A percentile compares a stretch with the other conserved stretches of the same genome.
phyloP scores from a whole-genome alignment of 495 filamentous ascomycete genomes.

The Talaromyces liani region DNA sequence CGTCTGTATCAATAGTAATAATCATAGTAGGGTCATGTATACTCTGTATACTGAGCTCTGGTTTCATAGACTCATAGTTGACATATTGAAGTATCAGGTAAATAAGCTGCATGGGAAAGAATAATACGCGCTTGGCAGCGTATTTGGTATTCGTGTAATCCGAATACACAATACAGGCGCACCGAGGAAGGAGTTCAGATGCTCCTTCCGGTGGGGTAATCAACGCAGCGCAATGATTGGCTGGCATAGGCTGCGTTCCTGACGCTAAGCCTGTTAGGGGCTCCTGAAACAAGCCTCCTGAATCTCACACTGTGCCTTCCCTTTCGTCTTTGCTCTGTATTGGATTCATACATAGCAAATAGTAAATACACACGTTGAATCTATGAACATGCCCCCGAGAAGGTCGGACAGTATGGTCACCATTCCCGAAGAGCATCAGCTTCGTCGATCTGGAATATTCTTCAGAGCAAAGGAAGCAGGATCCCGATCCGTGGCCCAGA shows the following conservation, averaged over 20 bases:
- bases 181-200: background rate
- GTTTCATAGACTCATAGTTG: background rate
- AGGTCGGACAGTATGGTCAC: background rate
- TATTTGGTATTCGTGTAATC: background rate
- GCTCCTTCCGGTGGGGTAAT: background rate
- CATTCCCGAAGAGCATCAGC: background rate
- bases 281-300: constrained; percentile 1
- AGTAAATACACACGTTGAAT: background rate
- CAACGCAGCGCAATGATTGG: background rate
- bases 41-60: background rate
- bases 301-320: background rate
- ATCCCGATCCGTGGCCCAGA: background rate
- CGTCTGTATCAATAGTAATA: background rate
- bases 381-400: background rate
- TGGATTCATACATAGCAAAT: background rate
- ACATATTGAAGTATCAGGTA: background rate
- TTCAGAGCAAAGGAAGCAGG: background rate
- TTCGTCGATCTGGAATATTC: background rate
- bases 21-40: background rate
- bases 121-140: no score
- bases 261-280: constrained; percentile 2
- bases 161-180: background rate
- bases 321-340: background rate
- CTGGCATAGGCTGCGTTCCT: background rate
- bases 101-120: background rate